phyloP scores from a whole-genome alignment of 2,329 filamentous ascomycete species.

The Calcarisporium arbuscula region DNA sequence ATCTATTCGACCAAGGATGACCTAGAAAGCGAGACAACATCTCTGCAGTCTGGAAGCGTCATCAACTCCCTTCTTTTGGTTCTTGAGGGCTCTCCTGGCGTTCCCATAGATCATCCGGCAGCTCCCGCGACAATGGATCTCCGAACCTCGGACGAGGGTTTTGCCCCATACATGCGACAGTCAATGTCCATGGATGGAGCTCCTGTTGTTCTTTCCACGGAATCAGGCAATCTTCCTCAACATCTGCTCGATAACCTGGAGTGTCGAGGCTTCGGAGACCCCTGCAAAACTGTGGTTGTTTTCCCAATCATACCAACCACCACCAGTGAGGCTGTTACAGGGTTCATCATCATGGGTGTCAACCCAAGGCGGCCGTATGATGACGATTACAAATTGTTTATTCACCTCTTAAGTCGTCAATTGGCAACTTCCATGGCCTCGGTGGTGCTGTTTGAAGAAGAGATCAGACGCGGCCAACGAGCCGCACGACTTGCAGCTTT shows the following conservation, averaged over 20 bases:
- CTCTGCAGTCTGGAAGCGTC: slow-evolving; percentile 61
- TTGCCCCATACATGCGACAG: slow-evolving; percentile 69
- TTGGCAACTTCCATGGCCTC: slow-evolving; percentile 75
- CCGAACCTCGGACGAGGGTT: slow-evolving; percentile 62
- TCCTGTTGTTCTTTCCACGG: slow-evolving; percentile 62
- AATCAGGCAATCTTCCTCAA: slow-evolving; percentile 58
- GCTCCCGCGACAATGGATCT: slow-evolving; percentile 61
- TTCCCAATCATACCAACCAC: slow-evolving; percentile 74
- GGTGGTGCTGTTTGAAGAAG: slow-evolving; percentile 76
- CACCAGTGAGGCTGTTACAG: slow-evolving; percentile 63
- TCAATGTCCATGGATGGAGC: slow-evolving; percentile 60
- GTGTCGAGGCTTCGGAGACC: slow-evolving; percentile 65
- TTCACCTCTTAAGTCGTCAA: slow-evolving; percentile 68
- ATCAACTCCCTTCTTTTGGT: slow-evolving; percentile 55
- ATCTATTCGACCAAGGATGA: slow-evolving; percentile 73
- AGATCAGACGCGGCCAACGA: slow-evolving; percentile 67
- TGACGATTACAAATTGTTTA: slow-evolving; percentile 72
- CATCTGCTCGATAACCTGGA: slow-evolving; percentile 60
- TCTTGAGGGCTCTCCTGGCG: slow-evolving; percentile 68
- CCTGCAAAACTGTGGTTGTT: slow-evolving; percentile 64
- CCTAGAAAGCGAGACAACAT: slow-evolving; percentile 63
- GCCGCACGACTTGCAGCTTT: slow-evolving; percentile 69
- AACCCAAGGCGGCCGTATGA: slow-evolving; percentile 77
- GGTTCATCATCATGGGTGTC: slow-evolving; percentile 71
- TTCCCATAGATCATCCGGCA: slow-evolving; percentile 56